phyloP scores from a whole-genome alignment of 2,329 filamentous ascomycete genomes.

The Xenosphaeropsis pyriputrescens region DNA sequence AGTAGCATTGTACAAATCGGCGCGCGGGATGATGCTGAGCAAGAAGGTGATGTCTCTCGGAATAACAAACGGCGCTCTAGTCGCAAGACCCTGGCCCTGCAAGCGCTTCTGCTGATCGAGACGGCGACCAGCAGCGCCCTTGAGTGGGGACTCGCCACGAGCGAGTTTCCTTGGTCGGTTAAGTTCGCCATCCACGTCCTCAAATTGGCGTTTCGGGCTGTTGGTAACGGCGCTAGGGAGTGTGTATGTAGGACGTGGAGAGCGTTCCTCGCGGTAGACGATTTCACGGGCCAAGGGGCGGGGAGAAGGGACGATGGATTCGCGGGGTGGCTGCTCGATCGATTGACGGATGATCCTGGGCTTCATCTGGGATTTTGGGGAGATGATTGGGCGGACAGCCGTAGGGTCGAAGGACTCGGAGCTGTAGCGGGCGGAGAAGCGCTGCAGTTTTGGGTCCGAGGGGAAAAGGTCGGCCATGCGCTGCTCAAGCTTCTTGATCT shows the following conservation, averaged over 20 bases:
- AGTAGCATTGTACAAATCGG: slow-evolving; percentile 53
- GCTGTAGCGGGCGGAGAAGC: slow-evolving; percentile 66
- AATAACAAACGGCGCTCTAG: slow-evolving; percentile 42
- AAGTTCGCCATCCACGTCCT: slow-evolving; percentile 57
- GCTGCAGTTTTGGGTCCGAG: slow-evolving; percentile 61
- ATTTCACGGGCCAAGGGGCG: slow-evolving; percentile 8
- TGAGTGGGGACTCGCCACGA: slow-evolving; percentile 83
- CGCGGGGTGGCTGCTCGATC: slow-evolving; percentile 31
- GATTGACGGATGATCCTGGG: slow-evolving; percentile 40
- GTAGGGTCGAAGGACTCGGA: slow-evolving; percentile 68
- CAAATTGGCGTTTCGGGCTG: slow-evolving; percentile 28
- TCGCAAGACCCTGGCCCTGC: slow-evolving; percentile 28
- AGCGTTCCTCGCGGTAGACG: slow-evolving; percentile 15
- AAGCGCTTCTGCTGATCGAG: slow-evolving; percentile 54
- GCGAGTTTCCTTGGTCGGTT: slow-evolving; percentile 74
- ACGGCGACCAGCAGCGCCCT: slow-evolving; percentile 75
- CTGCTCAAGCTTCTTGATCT: slow-evolving; percentile 80
- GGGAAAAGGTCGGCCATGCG: slow-evolving; percentile 92
- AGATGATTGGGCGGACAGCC: slow-evolving; percentile 68
- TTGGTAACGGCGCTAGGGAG: slow-evolving; percentile 9
- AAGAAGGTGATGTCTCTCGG: slow-evolving; percentile 50
- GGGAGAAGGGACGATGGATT: slow-evolving; percentile 29
- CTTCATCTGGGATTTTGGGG: slow-evolving; percentile 62
- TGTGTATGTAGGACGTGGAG: slow-evolving; percentile 16
- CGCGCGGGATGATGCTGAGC: slow-evolving; percentile 47